phyloP scores from a whole-genome alignment of 148 eudicot genomes.

The Camellia sinensis region DNA sequence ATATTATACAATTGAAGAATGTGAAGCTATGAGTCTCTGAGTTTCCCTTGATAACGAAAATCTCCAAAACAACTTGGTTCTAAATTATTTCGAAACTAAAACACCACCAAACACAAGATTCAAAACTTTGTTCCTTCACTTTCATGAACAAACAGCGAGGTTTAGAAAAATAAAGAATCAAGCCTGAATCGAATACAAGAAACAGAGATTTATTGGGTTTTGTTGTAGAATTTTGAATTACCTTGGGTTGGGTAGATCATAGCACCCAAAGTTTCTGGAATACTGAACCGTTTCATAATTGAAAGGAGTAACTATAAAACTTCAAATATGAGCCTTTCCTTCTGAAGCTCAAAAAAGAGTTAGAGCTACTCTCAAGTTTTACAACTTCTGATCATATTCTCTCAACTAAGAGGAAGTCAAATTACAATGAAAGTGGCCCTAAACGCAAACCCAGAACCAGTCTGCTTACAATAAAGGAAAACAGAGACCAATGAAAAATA shows the following conservation, averaged over 20 bases:
- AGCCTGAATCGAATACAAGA: too few relatives aligned
- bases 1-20: background rate
- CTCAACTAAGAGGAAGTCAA: background rate
- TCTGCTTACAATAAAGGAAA: background rate
- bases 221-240: background rate
- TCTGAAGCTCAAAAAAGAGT: background rate
- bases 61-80: too few relatives aligned
- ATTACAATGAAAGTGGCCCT: background rate
- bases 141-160: background rate
- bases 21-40: too few relatives aligned
- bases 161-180: background rate
- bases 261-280: conserved; percentile 16
- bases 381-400: background rate
- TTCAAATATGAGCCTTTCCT: background rate
- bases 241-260: conserved; percentile 26
- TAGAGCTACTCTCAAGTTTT: background rate
- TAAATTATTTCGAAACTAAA: too few relatives aligned
- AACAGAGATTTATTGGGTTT: background rate
- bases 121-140: background rate
- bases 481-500: background rate
- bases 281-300: conserved; percentile 25
- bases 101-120: too few relatives aligned
- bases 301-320: background rate
- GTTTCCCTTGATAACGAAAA: too few relatives aligned
- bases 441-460: background rate